Evolutionary conservation across 352 stramenopile species (phyloP), one percentile per base, ranked within the genome.

Genomic region (Phytophthora hybrid): DNA sequence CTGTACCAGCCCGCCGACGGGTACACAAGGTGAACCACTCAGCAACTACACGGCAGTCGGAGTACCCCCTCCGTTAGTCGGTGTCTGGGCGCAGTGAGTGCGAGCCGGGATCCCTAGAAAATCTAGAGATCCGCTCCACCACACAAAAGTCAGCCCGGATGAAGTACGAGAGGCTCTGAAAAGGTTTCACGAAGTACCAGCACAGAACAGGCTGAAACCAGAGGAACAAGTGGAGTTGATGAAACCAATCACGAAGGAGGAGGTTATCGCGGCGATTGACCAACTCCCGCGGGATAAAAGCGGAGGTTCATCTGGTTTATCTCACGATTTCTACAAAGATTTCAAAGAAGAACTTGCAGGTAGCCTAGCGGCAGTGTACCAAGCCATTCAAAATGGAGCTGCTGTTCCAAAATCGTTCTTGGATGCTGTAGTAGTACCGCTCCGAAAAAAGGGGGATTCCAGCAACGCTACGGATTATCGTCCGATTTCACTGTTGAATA

Each of bases 361-460:
- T 6, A 23, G 34, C 16, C n/a, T 62, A 16, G 18, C 26, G n/a
- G 1, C 7, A 11, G 56, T 53, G 5, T 62, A 62, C 9, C 34
- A 32, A 19, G 34, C 56, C 3, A 53, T 62, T 1, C 56, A 37
- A 13, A 62, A 62, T 10, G 56, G 19, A 34, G 56, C 34, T 10
- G 9, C 34, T 5, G 56, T 52, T 11, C 56, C 56, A 7, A 21
- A 19, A 9, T 52, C 56, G 19, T 62, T 62, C 31, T 34, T 62
- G 3, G 34, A 53, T 34, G 56, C 56, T 8, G 37, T 62, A 1
- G 21, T 61, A 8, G 31, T 51, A 1, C 55, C 55, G 4, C 55
- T 61, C 18, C 21, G 55, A 31, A 61, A 73, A 11, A 73, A 67
- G 21, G 66, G 66, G 2, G 39, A 66, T 11, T 73, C 34, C 4